phyloP scores from a whole-genome alignment of 2,329 filamentous ascomycete genomes.

The Pseudocercospora pini-densiflorae region DNA sequence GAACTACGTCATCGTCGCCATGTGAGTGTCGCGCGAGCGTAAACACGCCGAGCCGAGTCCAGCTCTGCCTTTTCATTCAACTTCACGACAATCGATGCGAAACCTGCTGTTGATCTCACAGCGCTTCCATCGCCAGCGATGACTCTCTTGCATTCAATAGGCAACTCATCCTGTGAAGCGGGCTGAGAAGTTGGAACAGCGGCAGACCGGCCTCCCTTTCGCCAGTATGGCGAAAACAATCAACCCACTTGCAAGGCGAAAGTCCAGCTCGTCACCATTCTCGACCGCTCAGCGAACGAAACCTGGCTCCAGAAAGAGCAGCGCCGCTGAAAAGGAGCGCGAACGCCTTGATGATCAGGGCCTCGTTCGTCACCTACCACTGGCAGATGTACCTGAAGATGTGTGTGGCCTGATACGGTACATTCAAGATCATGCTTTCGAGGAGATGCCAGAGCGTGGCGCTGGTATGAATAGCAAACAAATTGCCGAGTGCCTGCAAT shows the following conservation, averaged over 20 bases:
- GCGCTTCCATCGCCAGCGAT: background rate
- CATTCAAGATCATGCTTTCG: conserved; percentile 67
- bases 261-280: conserved; percentile 41
- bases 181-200: conserved; percentile 12
- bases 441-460: conserved; percentile 60
- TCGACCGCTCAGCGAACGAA: conserved; percentile 44
- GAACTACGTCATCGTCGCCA: too few relatives aligned
- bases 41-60: too few relatives aligned
- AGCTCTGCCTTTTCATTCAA: too few relatives aligned
- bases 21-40: too few relatives aligned
- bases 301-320: conserved; percentile 29
- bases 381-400: conserved; percentile 67
- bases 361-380: conserved; percentile 56
- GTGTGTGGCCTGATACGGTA: conserved; percentile 57
- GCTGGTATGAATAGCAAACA: conserved; percentile 68
- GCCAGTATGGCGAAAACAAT: conserved; percentile 34
- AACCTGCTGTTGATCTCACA: background rate
- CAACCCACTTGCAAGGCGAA: conserved; percentile 43
- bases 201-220: conserved; percentile 10
- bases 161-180: background rate
- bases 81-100: too few relatives aligned
- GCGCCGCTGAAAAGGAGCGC: conserved; percentile 27
- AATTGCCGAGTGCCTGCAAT: conserved; percentile 67
- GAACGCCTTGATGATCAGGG: conserved; percentile 62
- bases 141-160: background rate